phyloP scores from a whole-genome alignment of 2,329 filamentous ascomycete genomes.

The Amauroascus niger region DNA sequence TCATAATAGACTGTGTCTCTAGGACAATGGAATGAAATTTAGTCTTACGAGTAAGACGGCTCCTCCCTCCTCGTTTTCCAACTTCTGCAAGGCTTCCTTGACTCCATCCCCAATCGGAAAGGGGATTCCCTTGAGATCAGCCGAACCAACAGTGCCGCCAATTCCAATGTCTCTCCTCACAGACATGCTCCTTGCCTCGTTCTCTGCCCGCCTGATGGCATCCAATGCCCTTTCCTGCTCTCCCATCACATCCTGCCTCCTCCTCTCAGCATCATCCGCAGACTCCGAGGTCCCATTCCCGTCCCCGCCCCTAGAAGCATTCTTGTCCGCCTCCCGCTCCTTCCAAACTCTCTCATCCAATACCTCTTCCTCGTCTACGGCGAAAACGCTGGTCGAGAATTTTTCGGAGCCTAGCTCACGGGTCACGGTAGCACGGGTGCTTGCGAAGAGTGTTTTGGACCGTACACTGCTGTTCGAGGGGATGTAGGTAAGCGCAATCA shows the following conservation, averaged over 20 bases:
- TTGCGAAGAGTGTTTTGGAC: constrained; percentile 57
- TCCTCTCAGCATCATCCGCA: constrained; percentile 19
- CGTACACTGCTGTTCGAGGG: constrained; percentile 54
- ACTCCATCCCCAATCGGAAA: constrained; percentile 48
- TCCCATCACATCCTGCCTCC: constrained; percentile 47
- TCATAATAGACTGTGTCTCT: constrained; percentile 20
- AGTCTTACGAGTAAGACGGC: constrained; percentile 42
- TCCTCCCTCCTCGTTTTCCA: constrained; percentile 30
- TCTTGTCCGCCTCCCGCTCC: constrained; percentile 42
- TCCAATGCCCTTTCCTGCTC: constrained; percentile 51
- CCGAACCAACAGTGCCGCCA: constrained; percentile 29
- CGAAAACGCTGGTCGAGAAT: constrained; percentile 50
- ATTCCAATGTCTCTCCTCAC: constrained; percentile 40
- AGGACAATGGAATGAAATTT: constrained; percentile 11
- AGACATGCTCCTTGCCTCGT: constrained; percentile 47
- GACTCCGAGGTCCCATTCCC: constrained; percentile 10
- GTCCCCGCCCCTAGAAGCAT: constrained; percentile 19
- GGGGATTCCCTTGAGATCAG: constrained; percentile 37
- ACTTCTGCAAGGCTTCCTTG: constrained; percentile 40
- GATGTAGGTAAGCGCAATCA: constrained; percentile 52
- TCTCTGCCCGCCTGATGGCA: constrained; percentile 50
- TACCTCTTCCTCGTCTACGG: constrained; percentile 50
- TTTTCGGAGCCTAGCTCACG: constrained; percentile 53
- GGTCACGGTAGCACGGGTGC: constrained; percentile 51
- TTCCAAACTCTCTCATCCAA: constrained; percentile 45